Base-by-base conservation (phyloP, 176 grass and related monocot species). In the Aegilops speltoides region DNA sequence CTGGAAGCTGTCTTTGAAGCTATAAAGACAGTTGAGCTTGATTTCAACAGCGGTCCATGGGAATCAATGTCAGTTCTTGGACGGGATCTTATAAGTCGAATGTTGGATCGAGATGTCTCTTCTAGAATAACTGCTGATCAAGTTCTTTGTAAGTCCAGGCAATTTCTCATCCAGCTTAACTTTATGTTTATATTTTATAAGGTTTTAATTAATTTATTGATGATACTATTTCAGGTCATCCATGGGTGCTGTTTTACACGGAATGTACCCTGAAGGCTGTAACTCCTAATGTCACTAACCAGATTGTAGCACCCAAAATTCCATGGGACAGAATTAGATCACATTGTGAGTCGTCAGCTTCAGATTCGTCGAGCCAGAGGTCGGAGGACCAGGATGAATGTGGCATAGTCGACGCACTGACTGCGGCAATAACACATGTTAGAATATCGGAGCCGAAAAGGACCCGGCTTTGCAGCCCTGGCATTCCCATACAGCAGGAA, bases 51-150 rank as follows among this genome's bases (percentile, higher is more conserved):
- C 14, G 78, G 74, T 15, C 34, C 56, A 23, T 99, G 97, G 97
- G 85, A 86, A 67, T 90, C 82, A 20, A 90, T 99, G 68, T 96
- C 97, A 64, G 63, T 74, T 36, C 38, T 87, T 91, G 97, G 92
- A 36, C 79, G 83, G 4, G 92, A 99, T 94, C 91, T 99, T 34
- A 86, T 99, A 71, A 84, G 89, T 16, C 77, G 37, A 62, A 99
- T 99, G 94, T 80, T 99, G 40, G 88, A 88, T 76, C 88, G 91
- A 59, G 97, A 99, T 90, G 92, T 91, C 34, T 83, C 90, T 32
- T 60, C 76, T 84, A 94, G 97, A 45, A 83, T 97, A 45, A 90
- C 81, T 20, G 92, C 90, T 77, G 89, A 83, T 83, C 85, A 99
- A 87, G 86, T 99, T 79, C 84, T 97, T 13, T 69, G 97, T 99